These are phyloP conservation scores for Mucor lusitanicus DNA, from an alignment of 371 early-diverging fungal genomes.

Conservation along the genomic window DNA sequence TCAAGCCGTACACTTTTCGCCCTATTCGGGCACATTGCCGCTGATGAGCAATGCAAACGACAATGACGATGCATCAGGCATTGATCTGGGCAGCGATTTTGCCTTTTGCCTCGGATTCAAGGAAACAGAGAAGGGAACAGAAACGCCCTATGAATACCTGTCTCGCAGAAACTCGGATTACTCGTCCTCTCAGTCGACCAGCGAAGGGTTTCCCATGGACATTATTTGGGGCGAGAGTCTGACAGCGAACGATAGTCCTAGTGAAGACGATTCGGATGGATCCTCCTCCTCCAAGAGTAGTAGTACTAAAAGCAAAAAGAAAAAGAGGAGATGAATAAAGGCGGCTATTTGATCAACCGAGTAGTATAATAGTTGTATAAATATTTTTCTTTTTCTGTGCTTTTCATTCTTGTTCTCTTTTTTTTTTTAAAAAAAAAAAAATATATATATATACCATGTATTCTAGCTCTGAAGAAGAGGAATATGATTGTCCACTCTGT, in stretches of 20 bases:
- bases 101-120: slow-evolving; percentile 51
- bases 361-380: too few relatives aligned
- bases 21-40: slow-evolving; percentile 37
- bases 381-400: too few relatives aligned
- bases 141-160: slow-evolving; percentile 29
- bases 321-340: slow-evolving; percentile 23
- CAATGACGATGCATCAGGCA: slow-evolving; percentile 26
- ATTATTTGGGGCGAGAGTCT: slow-evolving; percentile 32
- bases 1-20: slow-evolving; percentile 34
- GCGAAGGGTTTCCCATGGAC: slow-evolving; percentile 24
- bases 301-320: slow-evolving; percentile 20
- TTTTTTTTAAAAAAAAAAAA: too few relatives aligned
- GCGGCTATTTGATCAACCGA: background rate
- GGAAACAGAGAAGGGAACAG: slow-evolving; percentile 16
- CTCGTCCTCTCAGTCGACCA: slow-evolving; percentile 22
- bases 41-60: slow-evolving; percentile 31
- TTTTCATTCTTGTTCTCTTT: too few relatives aligned
- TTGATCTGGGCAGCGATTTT: slow-evolving; percentile 46
- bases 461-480: background rate
- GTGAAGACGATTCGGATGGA: background rate
- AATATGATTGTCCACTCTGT: slow-evolving; percentile 90
- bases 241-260: background rate
- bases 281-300: background rate
- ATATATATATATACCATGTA: slow-evolving; percentile 1
- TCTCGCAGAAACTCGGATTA: slow-evolving; percentile 36